Conservation (phyloP, 2,329 filamentous ascomycete species). For the Fusarium pseudonygamai region DNA sequence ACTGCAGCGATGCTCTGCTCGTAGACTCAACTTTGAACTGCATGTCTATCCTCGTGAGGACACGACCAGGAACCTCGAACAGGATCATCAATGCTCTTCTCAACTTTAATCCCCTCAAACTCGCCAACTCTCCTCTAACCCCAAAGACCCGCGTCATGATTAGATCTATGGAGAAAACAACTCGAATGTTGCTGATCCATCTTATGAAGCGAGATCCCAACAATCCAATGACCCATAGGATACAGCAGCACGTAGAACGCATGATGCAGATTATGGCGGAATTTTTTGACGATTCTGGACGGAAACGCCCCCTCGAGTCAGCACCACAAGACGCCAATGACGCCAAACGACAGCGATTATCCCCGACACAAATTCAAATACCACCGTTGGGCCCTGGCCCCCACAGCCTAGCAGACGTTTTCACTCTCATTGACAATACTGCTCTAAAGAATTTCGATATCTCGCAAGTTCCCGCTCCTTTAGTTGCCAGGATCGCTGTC, state of each 20-base stretch:
- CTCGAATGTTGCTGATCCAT: slow-evolving; percentile 83
- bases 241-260: slow-evolving; percentile 88
- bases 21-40: slow-evolving; percentile 93
- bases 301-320: slow-evolving; percentile 78
- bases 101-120: slow-evolving; percentile 90
- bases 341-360: slow-evolving; percentile 83
- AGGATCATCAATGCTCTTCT: slow-evolving; percentile 88
- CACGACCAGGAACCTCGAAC: slow-evolving; percentile 80
- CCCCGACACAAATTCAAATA: slow-evolving; percentile 59
- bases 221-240: slow-evolving; percentile 77
- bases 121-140: slow-evolving; percentile 80
- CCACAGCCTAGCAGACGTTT: slow-evolving; percentile 83
- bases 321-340: slow-evolving; percentile 80
- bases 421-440: slow-evolving; percentile 79
- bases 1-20: slow-evolving; percentile 79
- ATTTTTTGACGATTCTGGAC: slow-evolving; percentile 78
- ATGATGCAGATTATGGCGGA: slow-evolving; percentile 82
- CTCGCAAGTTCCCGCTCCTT: slow-evolving; percentile 76
- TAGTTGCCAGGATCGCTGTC: slow-evolving; percentile 84
- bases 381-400: slow-evolving; percentile 79
- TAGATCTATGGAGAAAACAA: slow-evolving; percentile 95
- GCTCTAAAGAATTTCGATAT: slow-evolving; percentile 85
- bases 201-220: slow-evolving; percentile 86
- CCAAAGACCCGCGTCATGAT: slow-evolving; percentile 83
- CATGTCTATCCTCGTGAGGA: slow-evolving; percentile 82